Conservation (phyloP, 495 filamentous ascomycete species). For the Penicillium canariense region DNA sequence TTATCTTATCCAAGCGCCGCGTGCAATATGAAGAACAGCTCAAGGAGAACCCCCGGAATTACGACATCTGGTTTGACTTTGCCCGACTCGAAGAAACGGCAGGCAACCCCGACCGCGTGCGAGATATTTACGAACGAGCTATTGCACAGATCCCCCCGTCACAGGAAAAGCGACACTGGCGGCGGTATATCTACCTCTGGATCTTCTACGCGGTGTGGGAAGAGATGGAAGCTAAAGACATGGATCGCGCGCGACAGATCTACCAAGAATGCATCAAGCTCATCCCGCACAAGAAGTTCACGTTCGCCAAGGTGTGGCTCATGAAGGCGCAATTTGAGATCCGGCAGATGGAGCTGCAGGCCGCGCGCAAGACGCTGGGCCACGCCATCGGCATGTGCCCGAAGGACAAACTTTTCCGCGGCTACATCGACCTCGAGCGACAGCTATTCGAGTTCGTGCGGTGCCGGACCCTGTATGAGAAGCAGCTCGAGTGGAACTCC, state of each 20-base stretch:
- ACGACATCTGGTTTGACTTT: slow-evolving; percentile 96
- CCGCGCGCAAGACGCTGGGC: slow-evolving; percentile 84
- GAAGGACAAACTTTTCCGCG: slow-evolving; percentile 91
- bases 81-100: slow-evolving; percentile 83
- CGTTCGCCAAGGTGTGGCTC: slow-evolving; percentile 95
- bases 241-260: slow-evolving; percentile 79
- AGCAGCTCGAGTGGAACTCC: slow-evolving; percentile 86
- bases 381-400: slow-evolving; percentile 90
- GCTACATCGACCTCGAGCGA: slow-evolving; percentile 87
- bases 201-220: slow-evolving; percentile 96
- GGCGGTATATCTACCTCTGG: slow-evolving; percentile 96
- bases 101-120: slow-evolving; percentile 74
- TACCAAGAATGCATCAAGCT: slow-evolving; percentile 85
- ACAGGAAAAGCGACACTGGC: slow-evolving; percentile 96
- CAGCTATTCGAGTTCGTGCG: slow-evolving; percentile 89
- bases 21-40: slow-evolving; percentile 94
- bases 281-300: slow-evolving; percentile 95
- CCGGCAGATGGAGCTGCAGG: slow-evolving; percentile 73
- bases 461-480: slow-evolving; percentile 88
- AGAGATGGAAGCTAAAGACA: slow-evolving; percentile 78
- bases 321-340: slow-evolving; percentile 92
- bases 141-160: slow-evolving; percentile 95
- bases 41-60: slow-evolving; percentile 89
- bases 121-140: slow-evolving; percentile 92
- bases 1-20: slow-evolving; percentile 87